These are phyloP conservation scores for Sugiyamaella americana DNA, from an alignment of 805 yeast genomes.

Conservation along the genomic window DNA sequence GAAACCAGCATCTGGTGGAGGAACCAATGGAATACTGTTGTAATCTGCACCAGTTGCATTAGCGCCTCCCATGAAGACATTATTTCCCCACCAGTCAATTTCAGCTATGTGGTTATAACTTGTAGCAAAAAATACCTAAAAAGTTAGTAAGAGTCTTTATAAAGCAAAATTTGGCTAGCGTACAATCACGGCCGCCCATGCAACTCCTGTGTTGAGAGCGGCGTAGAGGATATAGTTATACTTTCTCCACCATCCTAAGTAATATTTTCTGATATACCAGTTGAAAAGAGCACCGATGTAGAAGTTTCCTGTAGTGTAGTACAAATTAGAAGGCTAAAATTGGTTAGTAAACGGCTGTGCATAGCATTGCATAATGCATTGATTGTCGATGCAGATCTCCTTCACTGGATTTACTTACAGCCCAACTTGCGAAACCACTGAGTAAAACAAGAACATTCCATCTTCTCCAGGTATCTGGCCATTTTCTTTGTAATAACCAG, in stretches of 20 bases:
- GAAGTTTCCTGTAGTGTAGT: constrained; percentile 38
- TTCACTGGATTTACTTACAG: no score
- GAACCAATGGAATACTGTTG: constrained; percentile 1
- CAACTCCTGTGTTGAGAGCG: constrained; percentile 45
- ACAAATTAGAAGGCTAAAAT: constrained; percentile 44
- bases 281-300: constrained; percentile 39
- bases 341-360: no score
- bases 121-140: constrained; percentile 39
- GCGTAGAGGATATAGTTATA: constrained; percentile 45
- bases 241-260: constrained; percentile 46
- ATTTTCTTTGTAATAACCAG: constrained; percentile 10
- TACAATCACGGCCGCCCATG: constrained; percentile 41
- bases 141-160: no score
- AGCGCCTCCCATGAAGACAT: constrained; percentile 16
- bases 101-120: constrained; percentile 33
- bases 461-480: constrained; percentile 20
- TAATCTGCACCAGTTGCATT: constrained; percentile 6
- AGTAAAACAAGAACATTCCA: constrained; percentile 41
- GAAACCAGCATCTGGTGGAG: constrained; percentile 3
- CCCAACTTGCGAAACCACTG: constrained; percentile 39
- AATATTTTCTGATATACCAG: constrained; percentile 37
- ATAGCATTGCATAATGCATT: no score
- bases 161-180: no score
- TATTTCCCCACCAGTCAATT: constrained; percentile 47
- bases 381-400: no score